Evolutionary conservation across 2,329 filamentous ascomycete species (phyloP), one percentile per base, ranked within the genome.

Genomic region (Chaetothyriales sp.): DNA sequence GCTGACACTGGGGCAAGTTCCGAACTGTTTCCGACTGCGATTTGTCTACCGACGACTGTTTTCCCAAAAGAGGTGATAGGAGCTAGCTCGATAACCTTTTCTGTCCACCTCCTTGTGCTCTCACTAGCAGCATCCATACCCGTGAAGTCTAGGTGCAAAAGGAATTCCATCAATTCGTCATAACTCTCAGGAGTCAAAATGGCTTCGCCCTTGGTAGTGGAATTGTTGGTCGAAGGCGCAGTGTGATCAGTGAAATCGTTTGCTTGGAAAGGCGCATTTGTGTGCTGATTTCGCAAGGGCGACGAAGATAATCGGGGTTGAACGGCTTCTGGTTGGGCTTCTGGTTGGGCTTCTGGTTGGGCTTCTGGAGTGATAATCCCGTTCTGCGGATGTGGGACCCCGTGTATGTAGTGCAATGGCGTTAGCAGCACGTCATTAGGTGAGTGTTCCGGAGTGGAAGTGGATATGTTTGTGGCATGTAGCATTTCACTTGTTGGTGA

Each of bases 61-160:
- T 29, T 25, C 40, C 60, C 60, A 54, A 60, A 57, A 18, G 8
- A 22, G 25, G 56, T 22, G 20, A 37, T 46, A 13, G 44, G 44
- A 7, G 59, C 54, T 6, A 60, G 40, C 43, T 57, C 52, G 18
- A 54, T 45, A n/a, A 48, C 56, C 47, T 54, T 60, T 2, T 49
- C 43, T 25, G 60, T 54, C 60, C 60, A 62, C n/a, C 48, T 49
- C 43, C 18, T 52, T 2, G 57, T 62, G 51, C 54, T 56, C 22
- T 54, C 47, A 6, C 45, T 53, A 9, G 60, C 60, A n/a, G 50
- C 8, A 2, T 51, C 51, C 18, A 53, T 45, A 5, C 57, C 55
- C 10, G 57, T 51, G 49, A 62, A 62, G 48, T 62, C 60, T 18
- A 51, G 55, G 45, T 59, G 58, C 45, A 62, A 40, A 5, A 62